A percentile compares a stretch with the other conserved stretches of the same genome.
Evolutionary conservation across 768 basidiomycete species (phyloP).

Genomic region (Boletellus sp.): DNA sequence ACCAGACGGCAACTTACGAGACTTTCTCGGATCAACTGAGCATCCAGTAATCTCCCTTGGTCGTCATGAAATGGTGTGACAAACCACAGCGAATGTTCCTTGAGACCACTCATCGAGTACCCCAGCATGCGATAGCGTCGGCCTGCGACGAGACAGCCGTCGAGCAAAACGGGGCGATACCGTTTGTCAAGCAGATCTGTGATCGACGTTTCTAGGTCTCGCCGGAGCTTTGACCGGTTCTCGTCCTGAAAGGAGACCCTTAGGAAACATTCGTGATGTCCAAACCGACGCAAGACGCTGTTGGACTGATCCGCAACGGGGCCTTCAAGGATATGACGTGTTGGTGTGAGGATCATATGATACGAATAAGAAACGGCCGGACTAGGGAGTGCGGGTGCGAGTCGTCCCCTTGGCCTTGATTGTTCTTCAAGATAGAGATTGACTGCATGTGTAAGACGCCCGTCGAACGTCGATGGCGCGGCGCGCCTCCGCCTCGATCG

Average conservation of each 20-base stretch:
- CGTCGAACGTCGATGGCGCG: conserved; percentile 9
- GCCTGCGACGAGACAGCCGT: conserved; percentile 40
- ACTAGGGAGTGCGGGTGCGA: conserved; percentile 18
- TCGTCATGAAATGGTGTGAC: conserved; percentile 39
- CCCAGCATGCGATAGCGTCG: conserved; percentile 45
- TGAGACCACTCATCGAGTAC: conserved; percentile 52
- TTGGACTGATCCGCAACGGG: conserved; percentile 39
- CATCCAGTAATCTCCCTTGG: conserved; percentile 21
- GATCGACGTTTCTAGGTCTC: conserved; percentile 32
- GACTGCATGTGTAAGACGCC: conserved; percentile 14
- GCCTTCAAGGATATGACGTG: conserved; percentile 36
- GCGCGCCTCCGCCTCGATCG: neutral
- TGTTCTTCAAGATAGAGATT: conserved; percentile 23
- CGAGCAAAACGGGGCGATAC: conserved; percentile 32
- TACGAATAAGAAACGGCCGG: conserved; percentile 31
- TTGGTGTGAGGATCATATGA: conserved; percentile 40
- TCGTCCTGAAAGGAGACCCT: conserved; percentile 50
- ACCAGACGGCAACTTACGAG: conserved; percentile 26
- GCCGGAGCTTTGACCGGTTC: conserved; percentile 35
- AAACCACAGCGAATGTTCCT: conserved; percentile 48
- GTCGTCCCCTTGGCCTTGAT: conserved; percentile 21
- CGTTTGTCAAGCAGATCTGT: conserved; percentile 30
- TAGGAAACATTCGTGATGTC: conserved; percentile 40
- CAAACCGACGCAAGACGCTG: conserved; percentile 36
- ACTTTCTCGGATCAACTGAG: conserved; percentile 28